Base-by-base conservation (phyloP, 2,329 filamentous ascomycete genomes). In the Neonectria hederae region DNA sequence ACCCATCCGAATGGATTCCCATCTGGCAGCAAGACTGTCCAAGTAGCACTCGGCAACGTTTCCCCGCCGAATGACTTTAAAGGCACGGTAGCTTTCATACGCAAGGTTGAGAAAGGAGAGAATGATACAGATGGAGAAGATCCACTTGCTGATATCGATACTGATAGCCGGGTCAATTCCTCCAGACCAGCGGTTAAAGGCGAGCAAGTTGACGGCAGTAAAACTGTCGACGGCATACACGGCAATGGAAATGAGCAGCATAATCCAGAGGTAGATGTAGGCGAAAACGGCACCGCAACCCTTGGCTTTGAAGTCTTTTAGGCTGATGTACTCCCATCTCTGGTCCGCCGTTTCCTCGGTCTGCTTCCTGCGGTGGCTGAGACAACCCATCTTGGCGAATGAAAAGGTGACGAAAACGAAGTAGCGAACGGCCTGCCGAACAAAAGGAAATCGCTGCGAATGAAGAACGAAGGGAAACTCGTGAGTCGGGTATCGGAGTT, bases 141-240 rank as follows among this genome's bases (percentile, higher is more conserved):
- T 94, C 94, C 94, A 97, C 81, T 96, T 97, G 13, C 93, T 92
- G 58, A 95, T 87, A 53, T 88, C 82, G 74, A 97, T 89, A 4
- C 89, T 87, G 69, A 98, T 91, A 43, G 87, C 86, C 1, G 94
- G 94, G 71, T 93, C 82, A 71, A 98, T 91, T 70, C 92, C 86
- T 57, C 92, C 93, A 1, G 93, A 92, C 94, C 94, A 98, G 65
- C 89, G 89, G 81, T 97, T 89, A 81, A 97, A 97, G 60, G 87
- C 92, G 54, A 99, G 86, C 43, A 99, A 84, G 68, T 97, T 97
- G 80, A 97, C 87, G 66, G 94, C 94, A 5, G 94, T 97, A 76
- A 97, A 98, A 65, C 90, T 94, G 80, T 98, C 95, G 76, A 97
- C 92, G 28, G 85, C 89, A 78, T 97, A 97, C 69, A 97, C 94